These are phyloP conservation scores for Beta macrorhiza DNA, from an alignment of 179 eudicot species.

Conservation along the genomic window DNA sequence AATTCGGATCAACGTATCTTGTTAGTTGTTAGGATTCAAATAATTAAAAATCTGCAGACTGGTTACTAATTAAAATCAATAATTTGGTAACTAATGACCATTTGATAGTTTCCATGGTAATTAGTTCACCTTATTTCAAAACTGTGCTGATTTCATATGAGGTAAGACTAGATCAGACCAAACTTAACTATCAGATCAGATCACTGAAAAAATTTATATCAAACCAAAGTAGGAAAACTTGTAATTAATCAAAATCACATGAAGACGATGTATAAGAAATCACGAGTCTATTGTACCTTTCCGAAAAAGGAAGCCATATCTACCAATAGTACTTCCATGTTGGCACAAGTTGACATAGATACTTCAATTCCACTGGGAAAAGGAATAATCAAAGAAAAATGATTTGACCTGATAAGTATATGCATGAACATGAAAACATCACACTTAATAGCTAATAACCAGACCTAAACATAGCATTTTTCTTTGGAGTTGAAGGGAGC, in stretches of 20 bases:
- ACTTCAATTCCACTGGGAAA: conserved; percentile 75
- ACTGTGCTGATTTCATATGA: no score
- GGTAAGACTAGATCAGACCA: no score
- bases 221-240: no score
- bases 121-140: no score
- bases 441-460: conserved; percentile 7
- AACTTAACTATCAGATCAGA: no score
- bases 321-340: conserved; percentile 38
- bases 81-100: no score
- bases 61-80: no score
- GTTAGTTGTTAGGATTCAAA: no score
- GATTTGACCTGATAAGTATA: not conserved
- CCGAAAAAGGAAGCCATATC: conserved; percentile 41
- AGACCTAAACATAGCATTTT: conserved; percentile 64
- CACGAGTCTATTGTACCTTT: conserved; percentile 45
- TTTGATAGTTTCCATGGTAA: no score
- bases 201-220: no score
- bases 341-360: conserved; percentile 42
- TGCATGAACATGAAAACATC: not conserved
- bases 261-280: not conserved
- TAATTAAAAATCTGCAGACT: no score
- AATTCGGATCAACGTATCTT: no score
- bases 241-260: not conserved
- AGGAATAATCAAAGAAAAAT: conserved; percentile 6
- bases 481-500: conserved; percentile 60